A percentile compares a stretch with the other conserved stretches of the same genome.
Evolutionary conservation across 2,329 filamentous ascomycete genomes (phyloP).

Genomic region (Calonectria leucothoes): DNA sequence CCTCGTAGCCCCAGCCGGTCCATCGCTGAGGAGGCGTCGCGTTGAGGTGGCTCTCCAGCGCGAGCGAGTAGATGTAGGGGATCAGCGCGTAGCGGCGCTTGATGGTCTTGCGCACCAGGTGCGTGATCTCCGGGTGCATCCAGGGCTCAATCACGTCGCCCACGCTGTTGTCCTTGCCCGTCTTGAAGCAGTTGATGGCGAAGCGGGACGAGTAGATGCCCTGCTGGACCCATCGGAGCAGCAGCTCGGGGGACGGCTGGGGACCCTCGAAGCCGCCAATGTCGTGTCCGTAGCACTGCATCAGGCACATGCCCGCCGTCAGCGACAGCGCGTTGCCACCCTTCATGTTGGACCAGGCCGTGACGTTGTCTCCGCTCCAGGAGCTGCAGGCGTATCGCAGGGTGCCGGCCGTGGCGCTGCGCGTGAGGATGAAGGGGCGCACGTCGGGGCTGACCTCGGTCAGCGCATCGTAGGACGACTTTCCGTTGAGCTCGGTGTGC

Average conservation of each 20-base stretch:
- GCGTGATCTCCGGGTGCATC: constrained; percentile 78
- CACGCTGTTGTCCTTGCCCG: constrained; percentile 71
- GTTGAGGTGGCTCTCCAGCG: constrained; percentile 69
- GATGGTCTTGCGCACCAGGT: constrained; percentile 72
- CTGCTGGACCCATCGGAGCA: constrained; percentile 79
- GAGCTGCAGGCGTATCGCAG: constrained; percentile 77
- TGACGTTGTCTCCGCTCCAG: constrained; percentile 82
- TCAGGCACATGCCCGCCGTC: constrained; percentile 74
- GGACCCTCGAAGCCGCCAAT: constrained; percentile 82
- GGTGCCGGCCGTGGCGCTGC: constrained; percentile 77
- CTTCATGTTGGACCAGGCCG: constrained; percentile 79
- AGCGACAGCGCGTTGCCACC: constrained; percentile 77
- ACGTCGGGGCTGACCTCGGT: constrained; percentile 67
- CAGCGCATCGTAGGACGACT: constrained; percentile 76
- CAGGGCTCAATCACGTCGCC: constrained; percentile 83
- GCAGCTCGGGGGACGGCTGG: constrained; percentile 76
- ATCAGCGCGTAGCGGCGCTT: constrained; percentile 78
- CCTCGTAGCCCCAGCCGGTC: constrained; percentile 79
- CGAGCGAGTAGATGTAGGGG: constrained; percentile 76
- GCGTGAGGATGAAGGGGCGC: constrained; percentile 76
- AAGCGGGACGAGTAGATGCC: constrained; percentile 78
- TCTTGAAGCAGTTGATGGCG: constrained; percentile 85
- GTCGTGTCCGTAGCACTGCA: constrained; percentile 79
- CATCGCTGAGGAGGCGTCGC: constrained; percentile 76
- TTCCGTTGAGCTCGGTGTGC: constrained; percentile 78